Conservation (phyloP, 805 yeast species). For the Candida insectorum region DNA sequence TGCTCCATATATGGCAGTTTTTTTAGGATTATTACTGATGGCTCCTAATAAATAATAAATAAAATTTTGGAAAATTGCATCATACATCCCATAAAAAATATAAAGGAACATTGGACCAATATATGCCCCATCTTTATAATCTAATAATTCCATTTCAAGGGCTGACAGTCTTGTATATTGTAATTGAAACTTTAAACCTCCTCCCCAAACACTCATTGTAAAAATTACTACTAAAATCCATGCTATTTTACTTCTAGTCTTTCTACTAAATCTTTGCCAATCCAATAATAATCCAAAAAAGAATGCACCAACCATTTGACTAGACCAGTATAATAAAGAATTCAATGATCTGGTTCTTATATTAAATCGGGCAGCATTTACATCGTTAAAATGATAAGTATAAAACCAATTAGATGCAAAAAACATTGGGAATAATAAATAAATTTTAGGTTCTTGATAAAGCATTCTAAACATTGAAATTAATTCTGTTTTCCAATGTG, state of each 20-base stretch:
- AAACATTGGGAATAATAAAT: conserved; percentile 55
- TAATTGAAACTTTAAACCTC: conserved; percentile 48
- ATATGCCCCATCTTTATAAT: conserved; percentile 44
- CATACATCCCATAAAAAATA: conserved; percentile 58
- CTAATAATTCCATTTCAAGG: conserved; percentile 26
- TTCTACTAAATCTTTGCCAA: conserved; percentile 36
- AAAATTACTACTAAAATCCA: conserved; percentile 35
- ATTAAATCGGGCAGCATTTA: conserved; percentile 53
- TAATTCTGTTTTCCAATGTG: conserved; percentile 45
- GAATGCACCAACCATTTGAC: conserved; percentile 57
- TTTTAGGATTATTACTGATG: conserved; percentile 53
- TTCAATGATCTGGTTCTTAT: conserved; percentile 59
- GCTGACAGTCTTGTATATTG: conserved; percentile 31
- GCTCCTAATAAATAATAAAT: conserved; percentile 60
- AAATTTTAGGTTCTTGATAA: conserved; percentile 35
- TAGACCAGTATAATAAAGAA: conserved; percentile 56
- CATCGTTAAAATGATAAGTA: conserved; percentile 59
- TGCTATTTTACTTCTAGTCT: conserved; percentile 44
- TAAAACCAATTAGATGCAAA: conserved; percentile 64
- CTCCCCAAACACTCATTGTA: conserved; percentile 55
- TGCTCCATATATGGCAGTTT: conserved; percentile 55
- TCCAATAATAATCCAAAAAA: conserved; percentile 48
- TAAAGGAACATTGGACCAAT: conserved; percentile 61
- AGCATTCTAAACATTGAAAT: conserved; percentile 10
- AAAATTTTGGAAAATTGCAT: conserved; percentile 57